A percentile compares a stretch with the other conserved stretches of the same genome.
phyloP scores from a whole-genome alignment of 2,329 filamentous ascomycete genomes.

The Penicillium sp. region DNA sequence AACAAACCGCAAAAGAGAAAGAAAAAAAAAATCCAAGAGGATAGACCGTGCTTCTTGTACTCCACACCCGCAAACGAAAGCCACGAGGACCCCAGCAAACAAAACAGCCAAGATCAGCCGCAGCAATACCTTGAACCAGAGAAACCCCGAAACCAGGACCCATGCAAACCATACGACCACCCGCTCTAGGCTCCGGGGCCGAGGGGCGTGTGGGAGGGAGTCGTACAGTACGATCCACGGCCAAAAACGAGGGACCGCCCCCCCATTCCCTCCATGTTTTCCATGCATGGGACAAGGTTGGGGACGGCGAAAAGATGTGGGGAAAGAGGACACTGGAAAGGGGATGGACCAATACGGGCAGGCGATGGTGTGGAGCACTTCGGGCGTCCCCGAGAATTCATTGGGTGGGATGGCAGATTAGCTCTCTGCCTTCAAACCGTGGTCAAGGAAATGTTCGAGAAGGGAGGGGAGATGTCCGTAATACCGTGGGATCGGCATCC shows the following conservation, averaged over 20 bases:
- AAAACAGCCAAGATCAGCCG: constrained; percentile 2
- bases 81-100: constrained; percentile 1
- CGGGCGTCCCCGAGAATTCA: neutral
- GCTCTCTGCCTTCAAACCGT: constrained; percentile 9
- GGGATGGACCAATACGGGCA: constrained; percentile 9
- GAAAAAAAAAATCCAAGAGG: constrained; percentile 11
- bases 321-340: constrained; percentile 1
- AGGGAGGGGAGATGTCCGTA: neutral
- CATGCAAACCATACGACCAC: neutral
- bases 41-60: constrained; percentile 12
- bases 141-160: neutral
- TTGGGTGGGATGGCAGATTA: neutral
- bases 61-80: constrained; percentile 8
- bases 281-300: constrained; percentile 3
- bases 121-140: constrained; percentile 3
- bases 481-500: neutral
- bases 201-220: neutral
- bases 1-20: constrained; percentile 2
- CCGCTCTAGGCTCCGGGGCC: neutral
- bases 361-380: constrained; percentile 2
- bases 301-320: constrained; percentile 3
- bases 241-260: neutral
- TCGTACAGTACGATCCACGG: neutral
- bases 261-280: constrained; percentile 4
- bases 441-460: neutral